Base-by-base conservation (phyloP, 2,329 filamentous ascomycete species). In the Microthyrium microscopicum region DNA sequence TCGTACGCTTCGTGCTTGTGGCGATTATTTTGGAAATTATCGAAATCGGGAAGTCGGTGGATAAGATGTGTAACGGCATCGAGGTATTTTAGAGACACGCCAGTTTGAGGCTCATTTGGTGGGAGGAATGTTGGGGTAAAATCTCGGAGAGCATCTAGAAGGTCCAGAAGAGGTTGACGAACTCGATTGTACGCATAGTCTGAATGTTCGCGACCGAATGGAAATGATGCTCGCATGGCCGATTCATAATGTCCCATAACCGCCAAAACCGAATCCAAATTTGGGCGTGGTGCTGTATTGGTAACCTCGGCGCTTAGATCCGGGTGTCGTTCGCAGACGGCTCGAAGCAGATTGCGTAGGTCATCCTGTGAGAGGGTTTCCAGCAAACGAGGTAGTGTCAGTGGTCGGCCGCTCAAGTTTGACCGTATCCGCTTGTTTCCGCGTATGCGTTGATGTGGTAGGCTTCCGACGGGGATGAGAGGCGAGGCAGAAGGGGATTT, bases 171-270 rank as follows among this genome's bases (percentile, higher is more conserved):
- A 24, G 78, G 72, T 42, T 85, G 78, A 45, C 78, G 82, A 35
- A 95, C 81, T 45, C 89, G 74, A 52, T 94, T 91, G 54, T 94
- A 98, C 32, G 83, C 77, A 57, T 95, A 95, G 53, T 95, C 87
- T 26, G 84, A 83, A 38, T 74, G 81, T 9, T 77, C 70, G 49
- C 83, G 82, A 46, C 91, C 77, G 40, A 77, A 82, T 1, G 89
- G 89, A 45, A 92, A 83, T 1, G 87, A 75, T 16, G 71, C 70
- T 48, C 75, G 77, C 39, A 98, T 66, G 36, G 70, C 70, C 8
- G 73, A 66, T 51, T 92, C 77, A 54, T 98, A 98, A 40, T 78
- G 77, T 42, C 68, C 65, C 36, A 98, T 62, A 6, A 95, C 81
- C 28, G 77, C 68, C 17, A 95, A 63, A 1, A 82, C 84, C 7